Evolutionary conservation across 2,329 filamentous ascomycete species (phyloP).

Genomic region (Penicillium sp.): DNA sequence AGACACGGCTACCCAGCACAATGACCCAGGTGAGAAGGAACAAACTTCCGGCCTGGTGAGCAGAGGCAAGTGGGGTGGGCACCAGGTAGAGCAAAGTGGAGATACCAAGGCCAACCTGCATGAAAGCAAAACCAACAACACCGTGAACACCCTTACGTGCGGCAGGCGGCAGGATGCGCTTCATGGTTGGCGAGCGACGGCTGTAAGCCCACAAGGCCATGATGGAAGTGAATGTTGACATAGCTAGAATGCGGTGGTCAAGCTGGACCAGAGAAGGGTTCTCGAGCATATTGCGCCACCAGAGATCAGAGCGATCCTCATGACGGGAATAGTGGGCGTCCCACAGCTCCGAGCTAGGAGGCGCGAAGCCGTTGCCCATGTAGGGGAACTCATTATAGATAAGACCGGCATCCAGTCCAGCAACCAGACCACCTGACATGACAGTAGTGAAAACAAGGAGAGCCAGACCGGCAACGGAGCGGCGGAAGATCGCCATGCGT

Average conservation of each 20-base stretch:
- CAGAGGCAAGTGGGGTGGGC: conserved; percentile 81
- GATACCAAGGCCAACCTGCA: conserved; percentile 88
- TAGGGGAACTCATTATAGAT: conserved; percentile 99
- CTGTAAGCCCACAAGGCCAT: conserved; percentile 81
- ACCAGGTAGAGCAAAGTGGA: conserved; percentile 92
- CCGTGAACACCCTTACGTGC: conserved; percentile 74
- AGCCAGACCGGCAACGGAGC: conserved; percentile 71
- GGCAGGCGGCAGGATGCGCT: conserved; percentile 57
- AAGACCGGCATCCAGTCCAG: conserved; percentile 90
- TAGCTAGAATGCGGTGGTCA: conserved; percentile 90
- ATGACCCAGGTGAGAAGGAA: conserved; percentile 82
- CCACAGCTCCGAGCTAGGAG: conserved; percentile 81
- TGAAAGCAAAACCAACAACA: conserved; percentile 76
- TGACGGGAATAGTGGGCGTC: conserved; percentile 82
- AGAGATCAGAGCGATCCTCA: conserved; percentile 78
- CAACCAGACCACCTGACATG: conserved; percentile 91
- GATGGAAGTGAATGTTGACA: conserved; percentile 82
- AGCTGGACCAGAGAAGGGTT: conserved; percentile 96
- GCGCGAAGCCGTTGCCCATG: conserved; percentile 85
- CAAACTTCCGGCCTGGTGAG: conserved; percentile 89
- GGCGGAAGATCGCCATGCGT: conserved; percentile 72
- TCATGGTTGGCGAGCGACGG: conserved; percentile 68
- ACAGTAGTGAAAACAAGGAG: conserved; percentile 83
- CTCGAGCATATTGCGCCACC: conserved; percentile 97
- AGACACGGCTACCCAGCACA: conserved; percentile 76